Conservation (phyloP, 768 basidiomycete genomes). For the Tylopilus cervinicoccineus region DNA sequence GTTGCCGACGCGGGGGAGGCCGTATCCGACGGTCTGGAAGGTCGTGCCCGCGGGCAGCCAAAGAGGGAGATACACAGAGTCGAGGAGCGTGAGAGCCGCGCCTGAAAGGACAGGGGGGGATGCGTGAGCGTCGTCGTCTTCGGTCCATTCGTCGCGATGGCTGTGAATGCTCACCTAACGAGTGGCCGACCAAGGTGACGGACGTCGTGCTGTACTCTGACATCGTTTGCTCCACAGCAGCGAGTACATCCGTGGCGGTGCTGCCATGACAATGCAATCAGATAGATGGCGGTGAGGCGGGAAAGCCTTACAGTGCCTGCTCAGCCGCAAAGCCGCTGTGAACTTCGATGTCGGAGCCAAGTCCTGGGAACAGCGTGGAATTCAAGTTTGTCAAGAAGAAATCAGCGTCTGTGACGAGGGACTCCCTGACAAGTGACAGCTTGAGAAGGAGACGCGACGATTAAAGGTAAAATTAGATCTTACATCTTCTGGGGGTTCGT, state of each 20-base stretch:
- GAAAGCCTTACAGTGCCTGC: slow-evolving; percentile 40
- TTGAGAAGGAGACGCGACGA: not conserved
- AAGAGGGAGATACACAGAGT: slow-evolving; percentile 38
- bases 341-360: slow-evolving; percentile 37
- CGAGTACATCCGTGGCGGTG: slow-evolving; percentile 38
- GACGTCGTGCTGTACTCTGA: slow-evolving; percentile 30
- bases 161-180: slow-evolving; percentile 27
- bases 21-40: slow-evolving; percentile 32
- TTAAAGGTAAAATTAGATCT: not conserved
- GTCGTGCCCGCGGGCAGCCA: slow-evolving; percentile 31
- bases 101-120: slow-evolving; percentile 14
- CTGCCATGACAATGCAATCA: slow-evolving; percentile 18
- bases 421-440: slow-evolving; percentile 20
- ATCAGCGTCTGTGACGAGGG: slow-evolving; percentile 41
- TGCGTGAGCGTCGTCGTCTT: not conserved
- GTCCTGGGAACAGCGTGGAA: slow-evolving; percentile 46
- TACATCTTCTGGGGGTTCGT: slow-evolving; percentile 31
- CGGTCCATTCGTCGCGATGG: not conserved
- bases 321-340: slow-evolving; percentile 46
- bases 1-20: slow-evolving; percentile 48
- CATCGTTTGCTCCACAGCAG: slow-evolving; percentile 42
- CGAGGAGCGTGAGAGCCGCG: slow-evolving; percentile 37
- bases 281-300: not conserved
- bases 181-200: slow-evolving; percentile 46
- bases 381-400: slow-evolving; percentile 34